Evolutionary conservation across 495 filamentous ascomycete genomes (phyloP).

Genomic region (Hyphodiscus hymeniophilus): DNA sequence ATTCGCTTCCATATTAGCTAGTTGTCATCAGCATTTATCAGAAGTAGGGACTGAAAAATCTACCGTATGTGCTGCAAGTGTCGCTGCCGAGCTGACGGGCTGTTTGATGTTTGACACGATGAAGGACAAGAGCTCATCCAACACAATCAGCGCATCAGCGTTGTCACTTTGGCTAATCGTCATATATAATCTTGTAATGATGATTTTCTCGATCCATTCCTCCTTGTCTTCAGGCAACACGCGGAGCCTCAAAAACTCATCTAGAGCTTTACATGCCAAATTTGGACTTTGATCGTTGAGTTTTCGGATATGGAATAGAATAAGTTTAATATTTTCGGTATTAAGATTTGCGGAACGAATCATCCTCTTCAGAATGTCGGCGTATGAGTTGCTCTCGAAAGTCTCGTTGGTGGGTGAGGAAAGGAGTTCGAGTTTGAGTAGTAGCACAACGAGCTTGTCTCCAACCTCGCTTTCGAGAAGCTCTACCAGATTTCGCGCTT

Average conservation of each 20-base stretch:
- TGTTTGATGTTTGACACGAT: slow-evolving; percentile 28
- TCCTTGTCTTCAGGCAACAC: slow-evolving; percentile 32
- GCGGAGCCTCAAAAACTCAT: slow-evolving; percentile 47
- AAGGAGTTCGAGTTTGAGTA: slow-evolving; percentile 64
- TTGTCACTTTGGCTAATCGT: slow-evolving; percentile 30
- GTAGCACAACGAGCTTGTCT: slow-evolving; percentile 51
- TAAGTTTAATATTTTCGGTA: slow-evolving; percentile 56
- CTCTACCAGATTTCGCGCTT: slow-evolving; percentile 48
- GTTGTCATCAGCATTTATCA: neutral
- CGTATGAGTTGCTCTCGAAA: slow-evolving; percentile 43
- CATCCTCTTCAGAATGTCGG: slow-evolving; percentile 43
- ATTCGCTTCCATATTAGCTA: slow-evolving; percentile 74
- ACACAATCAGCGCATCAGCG: slow-evolving; percentile 21
- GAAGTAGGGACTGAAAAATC: slow-evolving; percentile 18
- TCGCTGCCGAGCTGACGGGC: slow-evolving; percentile 43
- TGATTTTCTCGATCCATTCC: slow-evolving; percentile 54
- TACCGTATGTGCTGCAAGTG: slow-evolving; percentile 65
- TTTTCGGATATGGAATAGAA: slow-evolving; percentile 63
- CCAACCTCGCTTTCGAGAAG: slow-evolving; percentile 53
- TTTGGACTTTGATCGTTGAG: slow-evolving; percentile 45
- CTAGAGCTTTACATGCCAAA: slow-evolving; percentile 46
- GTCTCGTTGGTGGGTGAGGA: slow-evolving; percentile 32
- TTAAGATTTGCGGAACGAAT: slow-evolving; percentile 47
- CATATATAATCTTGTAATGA: slow-evolving; percentile 57
- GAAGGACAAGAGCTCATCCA: slow-evolving; percentile 32